These are phyloP conservation scores for Salix arbutifolia DNA, from an alignment of 345 rosid species.

Conservation along the genomic window DNA sequence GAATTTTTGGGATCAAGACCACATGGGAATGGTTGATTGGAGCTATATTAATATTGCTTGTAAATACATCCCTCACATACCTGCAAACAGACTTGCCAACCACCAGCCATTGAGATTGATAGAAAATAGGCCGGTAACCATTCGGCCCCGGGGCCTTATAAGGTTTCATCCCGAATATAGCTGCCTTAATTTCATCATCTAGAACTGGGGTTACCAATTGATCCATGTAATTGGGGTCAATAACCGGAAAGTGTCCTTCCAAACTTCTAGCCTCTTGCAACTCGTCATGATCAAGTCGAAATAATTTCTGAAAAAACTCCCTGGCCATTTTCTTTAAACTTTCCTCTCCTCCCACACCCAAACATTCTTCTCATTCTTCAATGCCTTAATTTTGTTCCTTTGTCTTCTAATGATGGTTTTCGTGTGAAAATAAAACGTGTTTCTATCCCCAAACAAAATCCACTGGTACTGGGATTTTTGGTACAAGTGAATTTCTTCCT, in stretches of 20 bases:
- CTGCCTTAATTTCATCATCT: not conserved
- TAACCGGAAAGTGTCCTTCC: no score
- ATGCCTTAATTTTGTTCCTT: not conserved
- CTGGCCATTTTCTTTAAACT: not conserved
- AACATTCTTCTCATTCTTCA: not conserved
- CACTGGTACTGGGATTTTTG: not conserved
- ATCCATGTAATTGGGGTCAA: not conserved
- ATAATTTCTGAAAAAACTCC: not conserved
- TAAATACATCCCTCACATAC: not conserved
- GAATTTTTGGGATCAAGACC: not conserved
- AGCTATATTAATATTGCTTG: not conserved
- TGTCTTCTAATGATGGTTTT: not conserved
- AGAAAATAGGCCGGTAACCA: not conserved
- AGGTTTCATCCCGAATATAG: not conserved
- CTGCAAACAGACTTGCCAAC: not conserved
- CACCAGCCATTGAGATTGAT: not conserved
- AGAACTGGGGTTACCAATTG: rapidly evolving
- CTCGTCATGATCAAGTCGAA: not conserved
- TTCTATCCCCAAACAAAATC: not conserved
- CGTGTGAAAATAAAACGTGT: not conserved
- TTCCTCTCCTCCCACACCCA: not conserved
- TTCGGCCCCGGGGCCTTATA: no score
- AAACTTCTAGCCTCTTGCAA: no score
- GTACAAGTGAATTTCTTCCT: not conserved
- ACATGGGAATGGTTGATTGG: not conserved